phyloP scores from a whole-genome alignment of 371 early-diverging fungal species.

The Circinella umbellata region DNA sequence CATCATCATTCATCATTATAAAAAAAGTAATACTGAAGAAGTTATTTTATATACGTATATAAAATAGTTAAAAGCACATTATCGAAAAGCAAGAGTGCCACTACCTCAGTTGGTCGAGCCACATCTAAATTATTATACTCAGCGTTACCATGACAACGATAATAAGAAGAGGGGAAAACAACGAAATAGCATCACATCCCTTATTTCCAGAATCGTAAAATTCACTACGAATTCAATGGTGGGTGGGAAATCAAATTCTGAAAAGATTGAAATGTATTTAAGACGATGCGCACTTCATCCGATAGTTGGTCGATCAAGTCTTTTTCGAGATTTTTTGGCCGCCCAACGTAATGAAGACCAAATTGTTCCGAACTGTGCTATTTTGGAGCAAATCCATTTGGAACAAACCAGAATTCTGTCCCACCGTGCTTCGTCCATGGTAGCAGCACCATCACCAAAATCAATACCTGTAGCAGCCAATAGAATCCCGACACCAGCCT shows the following conservation, averaged over 20 bases:
- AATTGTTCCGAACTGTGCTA: conserved; percentile 2
- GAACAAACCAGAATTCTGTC: conserved; percentile 12
- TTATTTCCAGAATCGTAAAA: conserved; percentile 9
- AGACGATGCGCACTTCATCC: conserved; percentile 28
- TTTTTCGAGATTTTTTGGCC: conserved; percentile 34
- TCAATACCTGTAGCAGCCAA: not conserved
- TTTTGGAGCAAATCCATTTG: conserved; percentile 9
- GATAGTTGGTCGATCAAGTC: conserved; percentile 26
- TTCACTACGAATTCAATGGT: not conserved
- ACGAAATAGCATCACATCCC: conserved; percentile 13
- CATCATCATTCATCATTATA: not conserved
- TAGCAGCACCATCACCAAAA: not conserved
- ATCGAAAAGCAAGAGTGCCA: conserved; percentile 13
- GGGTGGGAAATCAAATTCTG: conserved; percentile 25
- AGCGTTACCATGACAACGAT: not conserved
- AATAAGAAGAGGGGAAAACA: not conserved
- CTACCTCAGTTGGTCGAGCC: conserved; percentile 14
- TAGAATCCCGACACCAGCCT: not conserved
- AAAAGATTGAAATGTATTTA: conserved; percentile 33
- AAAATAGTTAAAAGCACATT: conserved; percentile 18
- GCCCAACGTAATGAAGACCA: conserved; percentile 28
- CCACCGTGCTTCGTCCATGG: conserved; percentile 1
- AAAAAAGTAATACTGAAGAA: not conserved
- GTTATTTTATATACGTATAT: not conserved
- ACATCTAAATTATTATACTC: not conserved